phyloP scores from a whole-genome alignment of 345 rosid species.

The Moricandia moricandioides region DNA sequence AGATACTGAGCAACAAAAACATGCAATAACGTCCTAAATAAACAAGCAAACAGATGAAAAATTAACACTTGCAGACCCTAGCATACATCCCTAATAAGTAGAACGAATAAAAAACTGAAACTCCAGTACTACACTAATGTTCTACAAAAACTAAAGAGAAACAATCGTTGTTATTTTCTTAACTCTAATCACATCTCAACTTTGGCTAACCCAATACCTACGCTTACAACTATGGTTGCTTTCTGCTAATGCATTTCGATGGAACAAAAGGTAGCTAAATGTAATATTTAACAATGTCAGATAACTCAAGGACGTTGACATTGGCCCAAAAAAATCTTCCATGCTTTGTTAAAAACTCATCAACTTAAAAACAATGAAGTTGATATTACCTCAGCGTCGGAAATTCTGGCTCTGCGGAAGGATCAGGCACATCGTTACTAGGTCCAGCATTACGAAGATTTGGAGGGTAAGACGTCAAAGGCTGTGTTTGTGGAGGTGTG shows the following conservation, averaged over 20 bases:
- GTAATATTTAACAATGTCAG: neutral
- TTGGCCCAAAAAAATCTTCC: neutral
- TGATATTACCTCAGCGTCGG: conserved; percentile 76
- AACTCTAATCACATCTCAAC: conserved; percentile 2
- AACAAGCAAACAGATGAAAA: neutral
- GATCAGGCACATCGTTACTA: conserved; percentile 54
- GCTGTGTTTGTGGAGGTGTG: conserved; percentile 94
- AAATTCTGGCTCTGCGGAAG: conserved; percentile 86
- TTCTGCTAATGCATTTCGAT: conserved; percentile 8
- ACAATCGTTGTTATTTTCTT: neutral
- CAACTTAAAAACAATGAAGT: conserved; percentile 5
- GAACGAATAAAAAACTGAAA: neutral
- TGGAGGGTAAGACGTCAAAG: conserved; percentile 76
- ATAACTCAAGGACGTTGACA: conserved; percentile 5
- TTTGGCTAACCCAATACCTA: conserved; percentile 7
- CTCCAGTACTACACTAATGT: neutral
- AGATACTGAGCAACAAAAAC: conserved; percentile 22
- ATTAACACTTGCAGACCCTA: neutral
- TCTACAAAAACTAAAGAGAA: neutral
- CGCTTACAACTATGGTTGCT: neutral
- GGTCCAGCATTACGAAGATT: conserved; percentile 63
- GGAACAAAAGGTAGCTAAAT: conserved; percentile 10
- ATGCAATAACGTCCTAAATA: neutral
- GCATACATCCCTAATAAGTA: neutral
- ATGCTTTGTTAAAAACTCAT: neutral